These are phyloP conservation scores for Fraxinus ornus DNA, from an alignment of 305 asterid species.

Conservation along the genomic window DNA sequence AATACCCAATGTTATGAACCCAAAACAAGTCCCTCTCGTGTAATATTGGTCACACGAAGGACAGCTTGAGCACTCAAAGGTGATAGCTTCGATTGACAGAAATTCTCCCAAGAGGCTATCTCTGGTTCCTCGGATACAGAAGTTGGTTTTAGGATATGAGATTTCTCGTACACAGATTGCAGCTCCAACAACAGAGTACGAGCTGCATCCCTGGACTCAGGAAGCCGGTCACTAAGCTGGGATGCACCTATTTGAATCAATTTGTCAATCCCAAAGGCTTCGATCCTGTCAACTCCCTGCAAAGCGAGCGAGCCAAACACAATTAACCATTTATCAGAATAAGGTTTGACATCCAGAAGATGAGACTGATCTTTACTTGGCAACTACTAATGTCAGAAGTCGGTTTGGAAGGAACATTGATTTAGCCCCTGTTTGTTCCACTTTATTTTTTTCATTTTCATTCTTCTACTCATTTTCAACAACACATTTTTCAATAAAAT, in stretches of 20 bases:
- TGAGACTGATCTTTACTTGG: not conserved
- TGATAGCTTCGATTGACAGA: conserved; percentile 81
- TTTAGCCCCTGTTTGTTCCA: too few species aligned
- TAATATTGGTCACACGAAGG: conserved; percentile 71
- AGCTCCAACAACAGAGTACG: conserved; percentile 70
- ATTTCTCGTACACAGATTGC: conserved; percentile 56
- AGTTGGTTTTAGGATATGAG: conserved; percentile 30
- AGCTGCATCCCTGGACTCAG: conserved; percentile 91
- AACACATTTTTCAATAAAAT: too few species aligned
- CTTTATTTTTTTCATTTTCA: too few species aligned
- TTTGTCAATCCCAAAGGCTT: conserved; percentile 74
- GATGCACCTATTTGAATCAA: conserved; percentile 76
- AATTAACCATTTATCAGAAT: not conserved
- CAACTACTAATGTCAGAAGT: not conserved
- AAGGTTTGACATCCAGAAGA: not conserved
- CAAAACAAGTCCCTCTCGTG: conserved; percentile 52
- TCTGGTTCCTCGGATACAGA: conserved; percentile 39
- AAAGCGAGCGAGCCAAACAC: conserved; percentile 4
- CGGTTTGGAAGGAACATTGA: not conserved
- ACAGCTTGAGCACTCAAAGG: conserved; percentile 87
- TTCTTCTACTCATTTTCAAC: too few species aligned
- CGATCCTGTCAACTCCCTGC: conserved; percentile 77
- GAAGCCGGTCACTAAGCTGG: conserved; percentile 85
- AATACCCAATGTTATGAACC: conserved; percentile 50
- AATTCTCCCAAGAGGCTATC: conserved; percentile 67